phyloP scores from a whole-genome alignment of 352 stramenopile genomes.

The Phytophthora pseudosyringae region DNA sequence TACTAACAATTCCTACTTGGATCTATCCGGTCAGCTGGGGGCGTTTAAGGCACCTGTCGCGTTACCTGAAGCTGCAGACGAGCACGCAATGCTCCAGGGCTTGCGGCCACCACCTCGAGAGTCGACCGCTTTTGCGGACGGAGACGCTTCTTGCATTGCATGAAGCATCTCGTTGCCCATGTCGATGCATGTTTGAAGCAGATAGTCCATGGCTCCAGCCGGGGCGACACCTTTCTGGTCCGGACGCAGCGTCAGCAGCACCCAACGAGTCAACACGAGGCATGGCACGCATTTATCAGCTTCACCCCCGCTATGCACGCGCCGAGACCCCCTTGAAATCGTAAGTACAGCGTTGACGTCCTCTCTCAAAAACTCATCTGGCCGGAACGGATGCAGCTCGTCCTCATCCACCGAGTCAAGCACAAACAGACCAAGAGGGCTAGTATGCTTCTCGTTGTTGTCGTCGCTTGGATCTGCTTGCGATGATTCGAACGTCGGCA shows the following conservation, averaged over 20 bases:
- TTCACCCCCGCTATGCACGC: not conserved
- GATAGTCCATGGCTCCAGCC: constrained; percentile 24
- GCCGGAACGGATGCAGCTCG: constrained; percentile 40
- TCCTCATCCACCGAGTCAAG: constrained; percentile 47
- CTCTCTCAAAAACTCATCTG: constrained; percentile 31
- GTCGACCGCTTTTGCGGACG: constrained; percentile 5
- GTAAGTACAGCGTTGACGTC: constrained; percentile 36
- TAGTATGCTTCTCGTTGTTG: constrained; percentile 1
- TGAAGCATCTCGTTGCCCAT: constrained; percentile 41
- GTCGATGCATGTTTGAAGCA: constrained; percentile 24
- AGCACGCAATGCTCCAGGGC: not conserved
- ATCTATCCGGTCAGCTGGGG: not conserved
- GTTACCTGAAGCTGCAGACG: not conserved
- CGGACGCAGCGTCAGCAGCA: constrained; percentile 35
- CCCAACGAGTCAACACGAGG: constrained; percentile 41
- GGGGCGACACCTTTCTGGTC: constrained; percentile 19
- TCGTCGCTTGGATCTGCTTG: constrained; percentile 1
- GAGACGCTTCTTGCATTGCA: constrained; percentile 11
- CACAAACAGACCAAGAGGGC: constrained; percentile 27
- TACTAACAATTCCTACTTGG: constrained; percentile 5
- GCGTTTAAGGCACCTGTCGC: not conserved
- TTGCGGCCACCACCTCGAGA: constrained; percentile 2
- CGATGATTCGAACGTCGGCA: constrained; percentile 3
- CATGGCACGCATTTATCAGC: constrained; percentile 22
- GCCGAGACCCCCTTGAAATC: constrained; percentile 19